Conservation (phyloP, 2,329 filamentous ascomycete genomes). For the Trichothecium roseum region DNA sequence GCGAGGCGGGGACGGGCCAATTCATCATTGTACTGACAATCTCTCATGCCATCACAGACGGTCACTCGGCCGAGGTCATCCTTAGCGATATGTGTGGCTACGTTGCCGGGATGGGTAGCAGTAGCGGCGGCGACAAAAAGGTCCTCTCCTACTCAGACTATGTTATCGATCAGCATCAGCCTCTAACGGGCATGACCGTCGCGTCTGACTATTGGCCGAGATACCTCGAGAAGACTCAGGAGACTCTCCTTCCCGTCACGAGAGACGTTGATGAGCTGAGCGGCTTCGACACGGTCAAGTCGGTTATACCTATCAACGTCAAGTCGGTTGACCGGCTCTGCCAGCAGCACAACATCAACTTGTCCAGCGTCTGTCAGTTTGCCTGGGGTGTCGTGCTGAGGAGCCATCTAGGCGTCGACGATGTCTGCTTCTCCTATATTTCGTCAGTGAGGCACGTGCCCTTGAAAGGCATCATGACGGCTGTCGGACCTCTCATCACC, state of each 20-base stretch:
- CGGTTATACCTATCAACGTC: conserved; percentile 3
- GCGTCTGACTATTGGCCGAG: conserved; percentile 4
- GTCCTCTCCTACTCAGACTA: conserved; percentile 4
- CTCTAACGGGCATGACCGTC: background rate
- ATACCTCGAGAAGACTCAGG: conserved; percentile 4
- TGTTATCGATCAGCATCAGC: conserved; percentile 1
- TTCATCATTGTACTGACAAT: background rate
- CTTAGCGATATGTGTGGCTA: conserved; percentile 12
- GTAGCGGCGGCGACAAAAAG: background rate
- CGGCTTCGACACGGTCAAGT: conserved; percentile 2
- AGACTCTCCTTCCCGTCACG: conserved; percentile 3
- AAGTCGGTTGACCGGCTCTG: conserved; percentile 4
- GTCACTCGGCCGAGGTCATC: conserved; percentile 16
- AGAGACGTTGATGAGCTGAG: conserved; percentile 1
- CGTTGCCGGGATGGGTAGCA: conserved; percentile 1
- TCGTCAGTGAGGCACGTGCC: conserved; percentile 4
- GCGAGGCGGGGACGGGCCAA: background rate
- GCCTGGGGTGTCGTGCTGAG: conserved; percentile 5
- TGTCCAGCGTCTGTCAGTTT: conserved; percentile 4
- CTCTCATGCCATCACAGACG: conserved; percentile 21
- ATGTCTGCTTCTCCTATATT: conserved; percentile 5
- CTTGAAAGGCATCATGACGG: conserved; percentile 5
- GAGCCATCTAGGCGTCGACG: conserved; percentile 1
- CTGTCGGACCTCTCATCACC: conserved; percentile 5
- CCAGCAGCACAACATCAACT: conserved; percentile 4